Evolutionary conservation across 106 monocot genomes (phyloP).

Genomic region (Amphibolis antarctica): DNA sequence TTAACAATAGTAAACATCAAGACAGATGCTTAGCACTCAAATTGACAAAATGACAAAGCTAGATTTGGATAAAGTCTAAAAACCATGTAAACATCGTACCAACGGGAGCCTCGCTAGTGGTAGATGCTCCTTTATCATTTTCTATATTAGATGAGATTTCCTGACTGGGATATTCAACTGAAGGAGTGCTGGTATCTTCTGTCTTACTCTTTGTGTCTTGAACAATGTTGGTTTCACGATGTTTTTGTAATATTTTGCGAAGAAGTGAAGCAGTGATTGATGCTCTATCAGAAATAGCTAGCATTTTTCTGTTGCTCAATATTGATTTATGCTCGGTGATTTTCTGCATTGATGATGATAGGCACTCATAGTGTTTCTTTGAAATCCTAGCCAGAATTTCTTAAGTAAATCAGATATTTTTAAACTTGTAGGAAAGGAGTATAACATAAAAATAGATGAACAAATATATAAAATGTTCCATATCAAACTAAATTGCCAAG

Average conservation of each 20-base stretch:
- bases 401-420: neutral
- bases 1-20: neutral
- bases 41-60: neutral
- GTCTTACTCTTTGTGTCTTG: neutral
- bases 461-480: neutral
- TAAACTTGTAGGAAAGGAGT: neutral
- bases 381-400: conserved; percentile 26
- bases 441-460: neutral
- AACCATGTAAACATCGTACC: neutral
- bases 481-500: neutral
- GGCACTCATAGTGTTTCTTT: conserved; percentile 29
- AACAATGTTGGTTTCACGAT: conserved; percentile 24
- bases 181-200: conserved; percentile 2
- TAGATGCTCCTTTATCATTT: neutral
- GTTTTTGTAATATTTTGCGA: conserved; percentile 40
- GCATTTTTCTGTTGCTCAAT: conserved; percentile 33
- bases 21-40: too few relatives aligned
- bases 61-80: too few relatives aligned
- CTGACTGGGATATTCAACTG: conserved; percentile 3
- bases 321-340: conserved; percentile 21
- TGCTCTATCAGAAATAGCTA: conserved; percentile 35
- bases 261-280: conserved; percentile 39
- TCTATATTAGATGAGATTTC: conserved; percentile 1
- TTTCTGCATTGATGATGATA: conserved; percentile 35
- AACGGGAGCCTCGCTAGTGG: neutral